A percentile compares a stretch with the other conserved stretches of the same genome.
phyloP scores from a whole-genome alignment of 2,329 filamentous ascomycete genomes.

The Tolypocladium guangdongense region DNA sequence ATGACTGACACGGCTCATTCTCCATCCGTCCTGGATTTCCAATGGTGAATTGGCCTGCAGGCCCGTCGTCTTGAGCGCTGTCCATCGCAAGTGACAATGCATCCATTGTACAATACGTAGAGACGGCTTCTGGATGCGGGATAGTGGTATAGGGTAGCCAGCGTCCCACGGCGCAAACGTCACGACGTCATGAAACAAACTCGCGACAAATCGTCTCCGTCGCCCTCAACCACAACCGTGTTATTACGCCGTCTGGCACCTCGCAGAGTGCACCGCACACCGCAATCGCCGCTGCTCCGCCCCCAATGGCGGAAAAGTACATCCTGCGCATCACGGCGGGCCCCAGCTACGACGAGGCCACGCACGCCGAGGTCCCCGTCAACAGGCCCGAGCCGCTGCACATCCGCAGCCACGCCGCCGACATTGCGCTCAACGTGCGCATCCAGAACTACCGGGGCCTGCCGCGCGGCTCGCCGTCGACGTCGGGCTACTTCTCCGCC shows the following conservation, averaged over 20 bases:
- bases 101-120: too few species aligned
- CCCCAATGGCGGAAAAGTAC: constrained; percentile 57
- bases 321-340: constrained; percentile 75
- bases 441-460: constrained; percentile 60
- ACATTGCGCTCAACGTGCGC: constrained; percentile 61
- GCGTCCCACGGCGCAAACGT: too few species aligned
- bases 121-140: too few species aligned
- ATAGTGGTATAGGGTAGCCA: too few species aligned
- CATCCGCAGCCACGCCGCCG: constrained; percentile 53
- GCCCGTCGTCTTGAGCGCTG: too few species aligned
- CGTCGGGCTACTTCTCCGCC: constrained; percentile 66
- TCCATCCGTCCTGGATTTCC: too few species aligned
- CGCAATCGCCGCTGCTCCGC: neutral
- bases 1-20: too few species aligned
- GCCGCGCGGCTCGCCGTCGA: constrained; percentile 55
- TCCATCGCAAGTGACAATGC: too few species aligned
- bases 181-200: neutral
- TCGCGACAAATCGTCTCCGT: neutral
- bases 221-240: neutral
- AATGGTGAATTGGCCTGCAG: too few species aligned
- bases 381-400: constrained; percentile 54
- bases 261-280: neutral
- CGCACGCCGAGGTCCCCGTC: constrained; percentile 65
- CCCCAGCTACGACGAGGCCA: constrained; percentile 57
- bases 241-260: neutral